A percentile compares a stretch with the other conserved stretches of the same genome.
Conservation (phyloP, 345 rosid genomes). For the Eucalyptus rudis region DNA sequence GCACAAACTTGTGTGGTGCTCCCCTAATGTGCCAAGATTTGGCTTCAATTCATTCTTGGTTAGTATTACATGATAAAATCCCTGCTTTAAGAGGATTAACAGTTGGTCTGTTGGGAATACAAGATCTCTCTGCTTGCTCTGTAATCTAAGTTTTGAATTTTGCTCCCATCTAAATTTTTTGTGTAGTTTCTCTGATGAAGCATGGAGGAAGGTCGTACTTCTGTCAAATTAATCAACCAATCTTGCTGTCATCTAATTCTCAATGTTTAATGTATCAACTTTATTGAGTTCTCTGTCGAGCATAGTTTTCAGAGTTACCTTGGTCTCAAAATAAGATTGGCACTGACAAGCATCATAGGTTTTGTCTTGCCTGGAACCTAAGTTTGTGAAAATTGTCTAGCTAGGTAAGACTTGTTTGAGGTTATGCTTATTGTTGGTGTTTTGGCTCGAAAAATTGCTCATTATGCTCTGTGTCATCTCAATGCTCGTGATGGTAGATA, state of each 20-base stretch:
- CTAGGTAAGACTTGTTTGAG: neutral
- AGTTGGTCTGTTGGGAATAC: neutral
- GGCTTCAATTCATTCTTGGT: neutral
- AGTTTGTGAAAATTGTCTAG: neutral
- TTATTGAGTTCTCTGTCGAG: neutral
- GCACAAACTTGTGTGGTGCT: no score
- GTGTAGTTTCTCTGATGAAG: neutral
- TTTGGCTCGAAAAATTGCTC: accelerated
- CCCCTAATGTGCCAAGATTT: no score
- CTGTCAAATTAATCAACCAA: neutral
- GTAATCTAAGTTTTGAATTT: neutral
- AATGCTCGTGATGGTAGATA: neutral
- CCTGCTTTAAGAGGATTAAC: neutral
- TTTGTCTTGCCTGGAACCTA: neutral
- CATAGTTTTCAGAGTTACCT: neutral
- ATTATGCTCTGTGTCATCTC: neutral
- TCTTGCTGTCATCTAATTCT: neutral
- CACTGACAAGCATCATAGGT: neutral
- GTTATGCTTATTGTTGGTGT: neutral
- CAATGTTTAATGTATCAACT: neutral
- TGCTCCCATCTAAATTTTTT: accelerated
- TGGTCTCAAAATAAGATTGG: neutral
- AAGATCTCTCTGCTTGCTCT: neutral
- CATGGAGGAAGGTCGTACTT: neutral
- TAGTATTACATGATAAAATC: neutral